phyloP scores from a whole-genome alignment of 805 yeast genomes.

The Maudiozyma turicensis region DNA sequence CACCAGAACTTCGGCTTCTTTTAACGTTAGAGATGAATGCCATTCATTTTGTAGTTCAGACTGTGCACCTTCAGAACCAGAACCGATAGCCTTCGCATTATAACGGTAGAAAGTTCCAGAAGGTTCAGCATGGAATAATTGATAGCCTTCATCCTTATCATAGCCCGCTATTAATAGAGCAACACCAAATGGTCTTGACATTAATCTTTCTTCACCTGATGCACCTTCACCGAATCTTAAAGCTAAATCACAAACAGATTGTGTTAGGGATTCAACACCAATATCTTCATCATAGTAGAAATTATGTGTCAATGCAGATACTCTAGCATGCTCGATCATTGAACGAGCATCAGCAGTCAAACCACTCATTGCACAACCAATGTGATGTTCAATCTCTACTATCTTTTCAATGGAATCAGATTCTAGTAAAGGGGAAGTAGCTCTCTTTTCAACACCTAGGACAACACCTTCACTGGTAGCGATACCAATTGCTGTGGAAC shows the following conservation, averaged over 20 bases:
- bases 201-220: slow-evolving; percentile 76
- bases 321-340: slow-evolving; percentile 97
- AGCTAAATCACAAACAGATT: slow-evolving; percentile 94
- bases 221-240: slow-evolving; percentile 96
- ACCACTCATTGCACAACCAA: slow-evolving; percentile 99
- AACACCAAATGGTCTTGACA: slow-evolving; percentile 99
- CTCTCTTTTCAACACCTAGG: slow-evolving; percentile 94
- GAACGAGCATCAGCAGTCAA: slow-evolving; percentile 97
- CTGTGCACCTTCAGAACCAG: slow-evolving; percentile 98
- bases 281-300: slow-evolving; percentile 88
- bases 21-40: slow-evolving; percentile 80
- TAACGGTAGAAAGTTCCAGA: slow-evolving; percentile 96
- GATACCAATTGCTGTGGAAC: slow-evolving; percentile 94
- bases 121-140: slow-evolving; percentile 96
- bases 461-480: slow-evolving; percentile 93
- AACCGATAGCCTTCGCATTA: slow-evolving; percentile 98
- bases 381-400: slow-evolving; percentile 85
- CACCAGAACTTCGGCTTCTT: slow-evolving; percentile 86
- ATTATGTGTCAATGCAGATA: slow-evolving; percentile 75
- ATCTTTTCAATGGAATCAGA: slow-evolving; percentile 91
- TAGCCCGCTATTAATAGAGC: slow-evolving; percentile 92
- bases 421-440: slow-evolving; percentile 84
- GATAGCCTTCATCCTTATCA: slow-evolving; percentile 90
- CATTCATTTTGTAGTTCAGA: slow-evolving; percentile 94
- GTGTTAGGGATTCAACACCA: slow-evolving; percentile 87